Percentiles rank a stretch among this genome's conserved stretches.
Evolutionary conservation across 768 basidiomycete genomes (phyloP).

Genomic region (Pleurotus cornucopiae): DNA sequence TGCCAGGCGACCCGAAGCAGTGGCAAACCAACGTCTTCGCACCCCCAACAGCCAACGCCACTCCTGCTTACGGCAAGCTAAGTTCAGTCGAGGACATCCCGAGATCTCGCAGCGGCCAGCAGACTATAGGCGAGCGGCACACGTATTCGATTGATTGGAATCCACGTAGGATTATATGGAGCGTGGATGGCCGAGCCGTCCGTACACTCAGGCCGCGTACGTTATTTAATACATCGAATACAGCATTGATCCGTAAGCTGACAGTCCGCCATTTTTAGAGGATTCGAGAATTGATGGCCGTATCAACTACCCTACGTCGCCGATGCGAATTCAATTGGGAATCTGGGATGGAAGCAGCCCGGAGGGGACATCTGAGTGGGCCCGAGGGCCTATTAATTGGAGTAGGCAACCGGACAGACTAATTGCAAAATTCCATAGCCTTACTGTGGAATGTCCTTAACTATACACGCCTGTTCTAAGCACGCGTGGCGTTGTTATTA

Average conservation of each 20-base stretch:
- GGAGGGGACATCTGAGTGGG: conserved; percentile 38
- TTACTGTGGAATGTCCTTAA: conserved; percentile 31
- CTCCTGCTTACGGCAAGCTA: conserved; percentile 33
- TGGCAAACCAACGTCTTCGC: conserved; percentile 42
- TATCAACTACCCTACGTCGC: conserved; percentile 31
- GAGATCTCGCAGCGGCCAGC: not conserved
- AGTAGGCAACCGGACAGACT: conserved; percentile 23
- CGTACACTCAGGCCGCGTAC: conserved; percentile 26
- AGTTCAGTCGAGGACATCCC: conserved; percentile 25
- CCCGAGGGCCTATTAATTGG: conserved; percentile 39
- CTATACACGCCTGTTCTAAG: too few species aligned
- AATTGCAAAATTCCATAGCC: conserved; percentile 28
- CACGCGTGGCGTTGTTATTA: too few species aligned
- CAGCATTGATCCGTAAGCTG: not conserved
- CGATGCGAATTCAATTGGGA: conserved; percentile 34
- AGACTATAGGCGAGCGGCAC: conserved; percentile 19
- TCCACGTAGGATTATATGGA: conserved; percentile 32
- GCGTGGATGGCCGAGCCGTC: conserved; percentile 29
- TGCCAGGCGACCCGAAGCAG: conserved; percentile 30
- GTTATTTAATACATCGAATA: not conserved
- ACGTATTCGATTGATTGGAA: conserved; percentile 38
- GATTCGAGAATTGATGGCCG: conserved; percentile 28
- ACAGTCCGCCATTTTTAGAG: conserved; percentile 13
- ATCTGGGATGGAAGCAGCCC: conserved; percentile 44
- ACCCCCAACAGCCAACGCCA: conserved; percentile 21